Conservation (phyloP, 768 basidiomycete genomes). For the Roridomyces roridus region DNA sequence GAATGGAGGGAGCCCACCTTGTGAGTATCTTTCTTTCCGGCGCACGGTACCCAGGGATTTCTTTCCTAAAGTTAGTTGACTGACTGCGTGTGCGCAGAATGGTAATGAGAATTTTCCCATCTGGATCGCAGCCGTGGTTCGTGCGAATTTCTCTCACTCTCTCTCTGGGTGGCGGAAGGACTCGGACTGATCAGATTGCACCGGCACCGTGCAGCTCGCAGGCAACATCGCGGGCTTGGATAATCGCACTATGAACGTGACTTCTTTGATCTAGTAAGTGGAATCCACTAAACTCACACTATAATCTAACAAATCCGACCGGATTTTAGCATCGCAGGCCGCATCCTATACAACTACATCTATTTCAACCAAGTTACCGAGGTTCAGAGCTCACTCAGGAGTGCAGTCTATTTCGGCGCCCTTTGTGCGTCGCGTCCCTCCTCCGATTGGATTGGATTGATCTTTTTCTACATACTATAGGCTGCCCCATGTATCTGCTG, state of each 20-base stretch:
- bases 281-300: too few relatives aligned
- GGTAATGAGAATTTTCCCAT: constrained; percentile 25
- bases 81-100: constrained; percentile 14
- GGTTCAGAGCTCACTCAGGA: constrained; percentile 15
- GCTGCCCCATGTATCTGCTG: constrained; percentile 21
- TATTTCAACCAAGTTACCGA: constrained; percentile 20
- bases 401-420: constrained; percentile 7
- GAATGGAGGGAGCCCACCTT: constrained; percentile 24
- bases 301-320: neutral
- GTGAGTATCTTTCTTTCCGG: constrained; percentile 1
- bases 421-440: constrained; percentile 7
- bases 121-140: constrained; percentile 22
- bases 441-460: neutral
- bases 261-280: constrained; percentile 19
- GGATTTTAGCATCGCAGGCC: constrained; percentile 8
- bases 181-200: too few relatives aligned
- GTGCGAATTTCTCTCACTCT: neutral
- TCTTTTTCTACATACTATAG: neutral
- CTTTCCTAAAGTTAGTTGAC: too few relatives aligned
- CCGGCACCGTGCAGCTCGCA: constrained; percentile 19
- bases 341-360: constrained; percentile 16
- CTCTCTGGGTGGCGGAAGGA: too few relatives aligned
- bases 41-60: neutral
- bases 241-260: constrained; percentile 17
- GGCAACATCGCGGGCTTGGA: constrained; percentile 19